Conservation (phyloP, 768 basidiomycete genomes). For the Lactarius evosmus region DNA sequence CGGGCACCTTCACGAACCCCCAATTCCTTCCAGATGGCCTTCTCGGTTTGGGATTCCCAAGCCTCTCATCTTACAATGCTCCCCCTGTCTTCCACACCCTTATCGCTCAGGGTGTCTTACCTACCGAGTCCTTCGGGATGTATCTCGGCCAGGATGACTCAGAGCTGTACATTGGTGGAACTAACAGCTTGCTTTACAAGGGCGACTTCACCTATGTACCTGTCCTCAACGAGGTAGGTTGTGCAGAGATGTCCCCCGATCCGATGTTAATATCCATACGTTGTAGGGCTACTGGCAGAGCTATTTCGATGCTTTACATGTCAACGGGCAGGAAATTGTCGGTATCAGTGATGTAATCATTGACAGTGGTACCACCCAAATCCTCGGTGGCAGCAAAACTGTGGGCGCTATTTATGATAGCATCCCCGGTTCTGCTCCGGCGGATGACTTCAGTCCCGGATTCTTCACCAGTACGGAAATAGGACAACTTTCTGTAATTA, state of each 20-base stretch:
- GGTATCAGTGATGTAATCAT: constrained; percentile 19
- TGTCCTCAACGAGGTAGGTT: background rate
- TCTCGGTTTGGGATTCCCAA: constrained; percentile 40
- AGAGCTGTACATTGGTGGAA: constrained; percentile 17
- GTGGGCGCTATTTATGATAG: constrained; percentile 16
- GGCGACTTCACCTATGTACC: constrained; percentile 13
- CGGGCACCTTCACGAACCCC: constrained; percentile 21
- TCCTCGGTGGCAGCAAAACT: constrained; percentile 22
- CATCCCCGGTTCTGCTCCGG: constrained; percentile 13
- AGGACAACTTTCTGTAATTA: background rate
- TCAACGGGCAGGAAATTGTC: background rate
- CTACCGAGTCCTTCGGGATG: constrained; percentile 45
- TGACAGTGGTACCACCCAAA: constrained; percentile 29
- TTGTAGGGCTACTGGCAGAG: constrained; percentile 28
- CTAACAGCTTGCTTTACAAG: background rate
- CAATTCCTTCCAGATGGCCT: constrained; percentile 43
- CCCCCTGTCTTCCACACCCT: constrained; percentile 41
- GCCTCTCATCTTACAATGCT: constrained; percentile 30
- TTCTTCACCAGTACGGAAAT: constrained; percentile 1
- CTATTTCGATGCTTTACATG: constrained; percentile 14
- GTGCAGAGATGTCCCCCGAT: background rate
- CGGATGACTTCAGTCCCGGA: background rate
- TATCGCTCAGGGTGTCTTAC: constrained; percentile 35
- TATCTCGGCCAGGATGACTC: constrained; percentile 40
- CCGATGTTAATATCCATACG: background rate